Evolutionary conservation across 208 protist genomes (phyloP).

Genomic region (Acanthamoeba rhysodes): DNA sequence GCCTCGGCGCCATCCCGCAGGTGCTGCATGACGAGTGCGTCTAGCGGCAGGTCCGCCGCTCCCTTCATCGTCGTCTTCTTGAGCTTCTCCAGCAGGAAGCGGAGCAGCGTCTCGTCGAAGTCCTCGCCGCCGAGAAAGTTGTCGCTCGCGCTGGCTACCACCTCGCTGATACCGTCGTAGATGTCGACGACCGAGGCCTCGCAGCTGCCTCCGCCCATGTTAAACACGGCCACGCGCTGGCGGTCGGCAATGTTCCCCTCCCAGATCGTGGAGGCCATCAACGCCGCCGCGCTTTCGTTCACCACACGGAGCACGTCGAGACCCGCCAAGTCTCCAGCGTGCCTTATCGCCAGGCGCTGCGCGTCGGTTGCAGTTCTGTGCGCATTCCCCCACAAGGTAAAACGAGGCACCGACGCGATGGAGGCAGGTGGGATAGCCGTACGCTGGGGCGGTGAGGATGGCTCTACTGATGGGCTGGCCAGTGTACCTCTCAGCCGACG

Average conservation of each 20-base stretch:
- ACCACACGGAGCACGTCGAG: constrained; percentile 91
- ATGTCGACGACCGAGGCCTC: constrained; percentile 98
- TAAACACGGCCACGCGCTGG: constrained; percentile 94
- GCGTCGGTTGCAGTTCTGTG: constrained; percentile 94
- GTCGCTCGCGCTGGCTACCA: constrained; percentile 98
- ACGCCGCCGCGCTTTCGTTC: constrained; percentile 93
- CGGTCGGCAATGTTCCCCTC: constrained; percentile 89
- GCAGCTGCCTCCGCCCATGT: constrained; percentile 98
- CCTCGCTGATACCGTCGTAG: constrained; percentile 98
- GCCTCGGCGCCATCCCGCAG: constrained; percentile 94
- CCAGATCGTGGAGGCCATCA: constrained; percentile 90
- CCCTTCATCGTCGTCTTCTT: constrained; percentile 90
- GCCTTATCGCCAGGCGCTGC: constrained; percentile 94
- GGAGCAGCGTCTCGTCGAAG: constrained; percentile 96
- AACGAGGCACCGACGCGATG: too few species aligned
- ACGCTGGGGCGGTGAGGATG: constrained; percentile 93
- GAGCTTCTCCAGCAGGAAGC: constrained; percentile 95
- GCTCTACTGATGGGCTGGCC: constrained; percentile 85
- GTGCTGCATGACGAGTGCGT: constrained; percentile 96
- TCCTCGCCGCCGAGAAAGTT: constrained; percentile 99
- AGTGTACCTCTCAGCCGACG: constrained; percentile 84
- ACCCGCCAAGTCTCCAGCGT: constrained; percentile 92
- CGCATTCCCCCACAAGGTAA: not conserved
- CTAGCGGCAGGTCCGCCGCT: constrained; percentile 95
- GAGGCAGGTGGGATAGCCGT: too few species aligned